phyloP scores from a whole-genome alignment of 257 asterid genomes.

The Salvia miltiorrhiza region DNA sequence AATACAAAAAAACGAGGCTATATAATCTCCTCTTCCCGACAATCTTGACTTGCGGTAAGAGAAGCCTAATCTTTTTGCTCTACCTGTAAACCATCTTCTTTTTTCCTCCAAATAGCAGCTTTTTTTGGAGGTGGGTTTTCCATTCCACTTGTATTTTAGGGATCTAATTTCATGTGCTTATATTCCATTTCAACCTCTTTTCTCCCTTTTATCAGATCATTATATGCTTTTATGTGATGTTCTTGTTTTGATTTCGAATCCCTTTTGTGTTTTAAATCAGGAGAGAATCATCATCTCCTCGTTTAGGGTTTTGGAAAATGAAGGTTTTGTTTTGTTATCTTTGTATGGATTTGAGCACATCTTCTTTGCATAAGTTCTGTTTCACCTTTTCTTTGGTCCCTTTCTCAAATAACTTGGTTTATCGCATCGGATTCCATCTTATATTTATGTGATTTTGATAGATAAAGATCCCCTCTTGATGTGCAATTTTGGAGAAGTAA shows the following conservation, averaged over 20 bases:
- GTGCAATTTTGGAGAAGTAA: neutral
- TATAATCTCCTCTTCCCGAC: conserved; percentile 20
- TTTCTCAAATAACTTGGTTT: neutral
- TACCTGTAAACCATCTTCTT: conserved; percentile 23
- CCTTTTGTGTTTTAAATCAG: neutral
- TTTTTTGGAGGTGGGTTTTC: conserved; percentile 9
- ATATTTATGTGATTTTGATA: neutral
- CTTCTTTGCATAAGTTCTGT: conserved; percentile 3
- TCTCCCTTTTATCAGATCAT: neutral
- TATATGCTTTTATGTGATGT: neutral
- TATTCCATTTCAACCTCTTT: neutral
- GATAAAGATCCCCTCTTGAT: neutral
- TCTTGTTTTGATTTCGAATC: neutral
- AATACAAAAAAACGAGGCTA: neutral
- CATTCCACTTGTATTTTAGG: neutral
- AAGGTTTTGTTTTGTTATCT: neutral
- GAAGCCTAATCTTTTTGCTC: conserved; percentile 10
- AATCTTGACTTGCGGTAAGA: conserved; percentile 9
- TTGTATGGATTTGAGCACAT: neutral
- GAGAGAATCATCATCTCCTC: neutral
- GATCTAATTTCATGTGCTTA: conserved; percentile 14
- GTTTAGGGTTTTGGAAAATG: neutral
- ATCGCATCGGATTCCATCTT: neutral
- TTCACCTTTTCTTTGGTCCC: neutral
- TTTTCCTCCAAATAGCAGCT: neutral